Conservation (phyloP, 352 stramenopile genomes). For the Phytophthora sp. region DNA sequence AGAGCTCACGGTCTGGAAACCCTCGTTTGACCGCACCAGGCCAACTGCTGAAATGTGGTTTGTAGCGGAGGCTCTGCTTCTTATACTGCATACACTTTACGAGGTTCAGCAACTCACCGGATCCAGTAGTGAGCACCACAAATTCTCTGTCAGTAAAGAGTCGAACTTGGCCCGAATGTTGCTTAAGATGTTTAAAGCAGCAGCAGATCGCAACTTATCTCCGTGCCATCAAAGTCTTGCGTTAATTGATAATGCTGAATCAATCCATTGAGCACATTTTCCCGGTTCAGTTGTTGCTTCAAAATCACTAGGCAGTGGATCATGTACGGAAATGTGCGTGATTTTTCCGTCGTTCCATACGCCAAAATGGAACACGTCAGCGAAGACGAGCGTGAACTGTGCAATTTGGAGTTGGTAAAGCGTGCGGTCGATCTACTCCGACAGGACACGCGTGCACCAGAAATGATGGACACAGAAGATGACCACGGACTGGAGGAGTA, state of each 20-base stretch:
- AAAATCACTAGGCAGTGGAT: too few species aligned
- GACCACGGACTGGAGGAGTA: conserved; percentile 2
- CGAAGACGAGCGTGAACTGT: conserved; percentile 40
- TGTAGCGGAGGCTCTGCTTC: conserved; percentile 45
- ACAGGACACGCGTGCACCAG: not conserved
- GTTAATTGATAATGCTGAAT: too few species aligned
- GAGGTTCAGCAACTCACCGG: conserved; percentile 50
- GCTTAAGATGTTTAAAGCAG: too few species aligned
- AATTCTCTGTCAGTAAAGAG: too few species aligned
- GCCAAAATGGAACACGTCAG: conserved; percentile 48
- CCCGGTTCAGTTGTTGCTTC: too few species aligned
- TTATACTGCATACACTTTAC: conserved; percentile 46
- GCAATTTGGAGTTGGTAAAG: not conserved
- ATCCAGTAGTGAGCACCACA: too few species aligned
- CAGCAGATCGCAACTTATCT: too few species aligned
- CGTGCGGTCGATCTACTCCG: not conserved
- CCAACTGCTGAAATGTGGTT: conserved; percentile 29
- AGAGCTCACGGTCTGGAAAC: conserved; percentile 21
- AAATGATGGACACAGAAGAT: conserved; percentile 4
- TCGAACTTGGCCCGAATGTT: too few species aligned
- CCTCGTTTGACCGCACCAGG: conserved; percentile 19
- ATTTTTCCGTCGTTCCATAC: conserved; percentile 51
- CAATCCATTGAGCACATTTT: too few species aligned
- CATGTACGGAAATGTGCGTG: too few species aligned
- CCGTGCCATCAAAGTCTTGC: too few species aligned